Base-by-base conservation (phyloP, 352 stramenopile species). In the Phytopythium sindhum region DNA sequence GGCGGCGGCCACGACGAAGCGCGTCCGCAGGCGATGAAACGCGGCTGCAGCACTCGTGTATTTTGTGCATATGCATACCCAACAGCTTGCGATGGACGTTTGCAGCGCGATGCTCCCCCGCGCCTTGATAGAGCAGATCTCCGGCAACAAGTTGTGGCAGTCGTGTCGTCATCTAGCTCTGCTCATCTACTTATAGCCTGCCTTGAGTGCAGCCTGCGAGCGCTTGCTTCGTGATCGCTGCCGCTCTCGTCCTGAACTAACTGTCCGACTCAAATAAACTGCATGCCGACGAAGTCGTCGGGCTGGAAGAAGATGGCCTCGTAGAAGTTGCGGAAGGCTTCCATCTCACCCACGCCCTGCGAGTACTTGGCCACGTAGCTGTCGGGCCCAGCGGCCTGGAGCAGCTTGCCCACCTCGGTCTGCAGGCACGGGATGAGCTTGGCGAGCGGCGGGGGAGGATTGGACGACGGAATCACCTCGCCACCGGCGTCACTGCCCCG, bases 251-350 rank as follows among this genome's bases (percentile, higher is more conserved):
- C n/a, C 26, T 57, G 17, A 23, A 23, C 50, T 57, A 41, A 8
- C 15, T 37, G 28, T 19, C 31, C 35, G 31, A 24, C 23, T 61
- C 41, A 61, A 28, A 61, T 61, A 33, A 61, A 53, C 56, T 61
- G 56, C 26, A 28, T 42, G 17, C 56, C 56, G 56, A 61, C 15
- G 15, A 41, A n/a, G 2, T 61, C 56, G 56, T 61, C 56, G 6
- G 56, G 70, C 65, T 90, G 75, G 57, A 91, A 91, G 70, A 93
- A 93, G 58, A 91, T 84, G 17, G 84, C 81, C 60, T 91, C 82
- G 72, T 93, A 93, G 60, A 93, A 93, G 60, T 78, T 81, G n/a
- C 81, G 82, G 57, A 93, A 93, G n/a, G 80, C 69, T 51, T 90
- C 82, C 68, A 93, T 86, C 65, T 91, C 82, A 24, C 74, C 80